phyloP scores from a whole-genome alignment of 805 yeast genomes.

The Kodamaea hsintzibuensis region DNA sequence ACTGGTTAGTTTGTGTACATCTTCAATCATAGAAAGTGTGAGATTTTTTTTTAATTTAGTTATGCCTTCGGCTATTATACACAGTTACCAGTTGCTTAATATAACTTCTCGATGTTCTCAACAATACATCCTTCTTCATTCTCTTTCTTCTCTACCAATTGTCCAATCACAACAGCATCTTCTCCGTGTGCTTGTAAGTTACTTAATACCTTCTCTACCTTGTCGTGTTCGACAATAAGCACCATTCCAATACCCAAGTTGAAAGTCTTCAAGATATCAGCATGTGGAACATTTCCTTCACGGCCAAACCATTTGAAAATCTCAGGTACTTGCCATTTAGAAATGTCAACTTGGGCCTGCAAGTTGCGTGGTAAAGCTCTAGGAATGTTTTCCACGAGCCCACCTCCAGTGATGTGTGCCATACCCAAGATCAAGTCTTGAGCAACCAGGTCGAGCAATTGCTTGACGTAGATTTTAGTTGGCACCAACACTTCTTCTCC shows the following conservation, averaged over 20 bases:
- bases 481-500: slow-evolving; percentile 89
- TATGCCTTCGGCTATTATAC: not conserved
- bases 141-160: slow-evolving; percentile 37
- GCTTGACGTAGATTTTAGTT: slow-evolving; percentile 92
- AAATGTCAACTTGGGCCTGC: slow-evolving; percentile 78
- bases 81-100: slow-evolving; percentile 22
- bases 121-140: slow-evolving; percentile 66
- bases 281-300: slow-evolving; percentile 85
- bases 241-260: slow-evolving; percentile 98
- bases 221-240: slow-evolving; percentile 69
- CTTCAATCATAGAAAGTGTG: too few relatives aligned
- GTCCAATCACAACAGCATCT: slow-evolving; percentile 56
- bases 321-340: slow-evolving; percentile 79
- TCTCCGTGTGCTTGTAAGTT: slow-evolving; percentile 69
- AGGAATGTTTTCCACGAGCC: slow-evolving; percentile 93
- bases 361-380: slow-evolving; percentile 83
- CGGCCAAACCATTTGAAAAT: slow-evolving; percentile 94
- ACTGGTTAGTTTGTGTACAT: too few relatives aligned
- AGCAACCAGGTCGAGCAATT: slow-evolving; percentile 71
- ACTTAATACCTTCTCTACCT: slow-evolving; percentile 57
- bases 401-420: slow-evolving; percentile 99
- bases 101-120: slow-evolving; percentile 42
- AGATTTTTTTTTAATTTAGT: too few relatives aligned
- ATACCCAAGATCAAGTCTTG: slow-evolving; percentile 75
- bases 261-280: slow-evolving; percentile 85